Percentiles rank a stretch among this genome's conserved stretches.
phyloP scores from a whole-genome alignment of 1,284 basidiomycete genomes.

The Sporisorium iseilematis-ciliati region DNA sequence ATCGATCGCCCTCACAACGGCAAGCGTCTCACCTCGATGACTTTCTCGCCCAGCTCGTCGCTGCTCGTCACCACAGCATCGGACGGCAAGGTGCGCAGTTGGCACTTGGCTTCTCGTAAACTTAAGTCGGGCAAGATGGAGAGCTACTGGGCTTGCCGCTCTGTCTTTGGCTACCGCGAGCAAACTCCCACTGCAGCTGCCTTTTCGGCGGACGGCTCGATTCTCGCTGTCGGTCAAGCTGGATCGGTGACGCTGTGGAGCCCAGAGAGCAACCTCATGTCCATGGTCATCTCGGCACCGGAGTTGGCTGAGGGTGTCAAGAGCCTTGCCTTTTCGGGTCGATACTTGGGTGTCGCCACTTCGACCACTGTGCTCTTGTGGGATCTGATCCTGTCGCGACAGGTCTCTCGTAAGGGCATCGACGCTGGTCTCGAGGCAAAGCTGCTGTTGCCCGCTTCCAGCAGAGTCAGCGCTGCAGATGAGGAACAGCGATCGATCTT shows the following conservation, averaged over 20 bases:
- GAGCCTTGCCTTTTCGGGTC: slow-evolving; percentile 51
- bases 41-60: slow-evolving; percentile 73
- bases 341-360: slow-evolving; percentile 53
- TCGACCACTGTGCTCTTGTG: slow-evolving; percentile 48
- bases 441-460: slow-evolving; percentile 18
- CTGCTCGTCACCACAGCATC: slow-evolving; percentile 77
- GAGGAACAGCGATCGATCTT: slow-evolving; percentile 21
- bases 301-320: slow-evolving; percentile 41
- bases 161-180: slow-evolving; percentile 62
- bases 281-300: slow-evolving; percentile 74
- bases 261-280: slow-evolving; percentile 77
- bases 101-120: slow-evolving; percentile 71
- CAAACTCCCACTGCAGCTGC: slow-evolving; percentile 72
- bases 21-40: slow-evolving; percentile 77
- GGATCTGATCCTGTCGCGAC: slow-evolving; percentile 60
- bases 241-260: slow-evolving; percentile 83
- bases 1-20: slow-evolving; percentile 88
- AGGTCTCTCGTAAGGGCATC: slow-evolving; percentile 36
- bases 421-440: slow-evolving; percentile 19
- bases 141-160: slow-evolving; percentile 64
- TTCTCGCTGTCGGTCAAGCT: slow-evolving; percentile 82
- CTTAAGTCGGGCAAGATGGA: slow-evolving; percentile 59
- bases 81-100: slow-evolving; percentile 80
- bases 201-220: slow-evolving; percentile 88
- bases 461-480: slow-evolving; percentile 2